Conservation (phyloP, 176 grass and related monocot genomes). For the Carex scoparia region DNA sequence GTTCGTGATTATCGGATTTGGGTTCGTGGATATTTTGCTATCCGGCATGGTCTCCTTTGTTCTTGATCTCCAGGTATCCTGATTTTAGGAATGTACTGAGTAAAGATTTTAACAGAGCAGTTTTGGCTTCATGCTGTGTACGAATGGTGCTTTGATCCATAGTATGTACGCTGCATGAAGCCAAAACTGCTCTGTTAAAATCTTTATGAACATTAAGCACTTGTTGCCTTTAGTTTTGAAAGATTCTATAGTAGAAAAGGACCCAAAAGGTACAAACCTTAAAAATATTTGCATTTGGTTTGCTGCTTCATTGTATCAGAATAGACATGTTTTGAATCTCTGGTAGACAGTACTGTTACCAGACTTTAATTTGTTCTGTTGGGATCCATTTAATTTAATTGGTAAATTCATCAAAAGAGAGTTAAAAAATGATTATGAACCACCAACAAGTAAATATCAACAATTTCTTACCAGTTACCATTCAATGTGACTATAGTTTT, state of each 20-base stretch:
- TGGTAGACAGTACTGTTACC: neutral
- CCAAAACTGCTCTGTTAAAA: too few relatives aligned
- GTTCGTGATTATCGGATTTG: slow-evolving; percentile 77
- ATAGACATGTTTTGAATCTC: neutral
- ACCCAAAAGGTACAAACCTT: neutral
- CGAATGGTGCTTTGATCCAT: too few relatives aligned
- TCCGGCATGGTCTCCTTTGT: slow-evolving; percentile 90
- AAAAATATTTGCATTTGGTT: neutral
- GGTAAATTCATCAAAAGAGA: too few relatives aligned
- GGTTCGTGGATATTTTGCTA: slow-evolving; percentile 87
- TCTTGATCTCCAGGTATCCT: slow-evolving; percentile 44
- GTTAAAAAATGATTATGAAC: too few relatives aligned
- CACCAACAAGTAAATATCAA: too few relatives aligned
- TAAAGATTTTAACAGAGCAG: too few relatives aligned
- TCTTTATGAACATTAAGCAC: neutral
- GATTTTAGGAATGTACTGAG: too few relatives aligned
- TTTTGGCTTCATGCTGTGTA: too few relatives aligned
- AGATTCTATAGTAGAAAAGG: neutral
- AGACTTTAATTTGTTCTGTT: too few relatives aligned
- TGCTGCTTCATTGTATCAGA: neutral
- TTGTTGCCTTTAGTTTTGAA: neutral
- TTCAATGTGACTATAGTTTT: neutral
- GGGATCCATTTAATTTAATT: too few relatives aligned
- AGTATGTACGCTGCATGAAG: too few relatives aligned
- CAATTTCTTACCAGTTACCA: neutral